Conservation (phyloP, 2,329 filamentous ascomycete species). For the Botrytis tulipae region DNA sequence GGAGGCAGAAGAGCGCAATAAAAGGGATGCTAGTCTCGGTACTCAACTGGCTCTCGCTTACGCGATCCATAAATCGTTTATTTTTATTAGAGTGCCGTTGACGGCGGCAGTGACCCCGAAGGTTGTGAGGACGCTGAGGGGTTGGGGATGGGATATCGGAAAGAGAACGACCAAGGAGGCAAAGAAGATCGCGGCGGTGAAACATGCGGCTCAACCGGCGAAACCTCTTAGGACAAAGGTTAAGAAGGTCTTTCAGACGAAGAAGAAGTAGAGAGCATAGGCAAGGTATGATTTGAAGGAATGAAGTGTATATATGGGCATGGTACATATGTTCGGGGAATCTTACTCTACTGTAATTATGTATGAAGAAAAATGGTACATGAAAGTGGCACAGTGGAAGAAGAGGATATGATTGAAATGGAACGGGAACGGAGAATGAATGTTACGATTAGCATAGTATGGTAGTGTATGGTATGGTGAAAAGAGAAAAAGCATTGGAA, state of each 20-base stretch:
- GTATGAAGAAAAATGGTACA: not conserved
- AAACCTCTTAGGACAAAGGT: conserved; percentile 15
- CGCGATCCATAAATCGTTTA: conserved; percentile 96
- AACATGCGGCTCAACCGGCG: conserved; percentile 24
- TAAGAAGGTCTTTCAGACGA: not conserved
- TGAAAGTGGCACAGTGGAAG: not conserved
- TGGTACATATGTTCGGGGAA: not conserved
- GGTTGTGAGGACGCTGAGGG: conserved; percentile 82
- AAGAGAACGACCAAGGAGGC: conserved; percentile 56
- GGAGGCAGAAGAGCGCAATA: conserved; percentile 59
- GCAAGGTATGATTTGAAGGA: not conserved
- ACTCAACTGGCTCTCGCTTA: conserved; percentile 93
- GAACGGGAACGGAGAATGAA: not conserved
- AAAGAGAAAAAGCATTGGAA: conserved; percentile 4
- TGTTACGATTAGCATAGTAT: not conserved
- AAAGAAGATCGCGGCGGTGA: conserved; percentile 34
- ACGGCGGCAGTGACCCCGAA: conserved; percentile 90
- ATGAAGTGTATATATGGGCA: not conserved
- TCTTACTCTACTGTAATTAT: not conserved
- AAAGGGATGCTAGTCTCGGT: conserved; percentile 69
- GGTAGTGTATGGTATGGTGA: not conserved
- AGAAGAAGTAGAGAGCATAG: not conserved
- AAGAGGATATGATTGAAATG: not conserved
- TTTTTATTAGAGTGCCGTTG: conserved; percentile 90
- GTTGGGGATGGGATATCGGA: conserved; percentile 94